Evolutionary conservation across 2,329 filamentous ascomycete species (phyloP).

Genomic region (Botrytis pseudocinerea): DNA sequence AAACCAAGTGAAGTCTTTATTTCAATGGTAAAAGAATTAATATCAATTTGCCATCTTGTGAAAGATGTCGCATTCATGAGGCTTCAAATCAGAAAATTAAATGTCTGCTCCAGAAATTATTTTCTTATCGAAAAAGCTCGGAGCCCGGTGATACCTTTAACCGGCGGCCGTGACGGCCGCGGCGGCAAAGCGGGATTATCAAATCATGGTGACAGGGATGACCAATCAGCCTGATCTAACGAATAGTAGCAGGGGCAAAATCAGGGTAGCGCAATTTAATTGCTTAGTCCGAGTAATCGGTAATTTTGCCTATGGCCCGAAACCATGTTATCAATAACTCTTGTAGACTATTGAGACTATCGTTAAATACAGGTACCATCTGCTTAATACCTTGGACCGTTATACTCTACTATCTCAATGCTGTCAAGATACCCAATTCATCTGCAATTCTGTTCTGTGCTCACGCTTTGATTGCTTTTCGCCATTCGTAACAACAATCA

Average conservation of each 20-base stretch:
- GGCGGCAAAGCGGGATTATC: not conserved
- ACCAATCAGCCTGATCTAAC: not conserved
- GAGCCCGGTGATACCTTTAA: not conserved
- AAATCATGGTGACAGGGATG: not conserved
- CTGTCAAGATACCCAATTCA: slow-evolving; percentile 10
- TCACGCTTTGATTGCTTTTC: not conserved
- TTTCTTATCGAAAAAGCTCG: slow-evolving; percentile 20
- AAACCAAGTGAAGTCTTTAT: not conserved
- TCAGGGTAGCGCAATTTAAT: slow-evolving; percentile 1
- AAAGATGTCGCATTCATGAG: slow-evolving; percentile 4
- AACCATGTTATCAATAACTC: slow-evolving; percentile 13
- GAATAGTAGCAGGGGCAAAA: not conserved
- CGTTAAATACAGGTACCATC: not conserved
- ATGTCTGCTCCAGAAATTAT: slow-evolving; percentile 21
- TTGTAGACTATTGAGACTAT: not conserved
- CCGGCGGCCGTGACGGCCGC: slow-evolving; percentile 15
- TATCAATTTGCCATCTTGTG: slow-evolving; percentile 10
- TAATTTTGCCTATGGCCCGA: slow-evolving; percentile 11
- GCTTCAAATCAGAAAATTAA: not conserved
- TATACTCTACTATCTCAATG: slow-evolving; percentile 7
- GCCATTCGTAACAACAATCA: not conserved
- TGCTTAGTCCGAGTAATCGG: slow-evolving; percentile 19
- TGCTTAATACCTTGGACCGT: not conserved
- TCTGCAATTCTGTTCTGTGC: not conserved
- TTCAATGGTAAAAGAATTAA: not conserved